Conservation (phyloP, 805 yeast genomes). For the Schizosaccharomyces cryophilus region DNA sequence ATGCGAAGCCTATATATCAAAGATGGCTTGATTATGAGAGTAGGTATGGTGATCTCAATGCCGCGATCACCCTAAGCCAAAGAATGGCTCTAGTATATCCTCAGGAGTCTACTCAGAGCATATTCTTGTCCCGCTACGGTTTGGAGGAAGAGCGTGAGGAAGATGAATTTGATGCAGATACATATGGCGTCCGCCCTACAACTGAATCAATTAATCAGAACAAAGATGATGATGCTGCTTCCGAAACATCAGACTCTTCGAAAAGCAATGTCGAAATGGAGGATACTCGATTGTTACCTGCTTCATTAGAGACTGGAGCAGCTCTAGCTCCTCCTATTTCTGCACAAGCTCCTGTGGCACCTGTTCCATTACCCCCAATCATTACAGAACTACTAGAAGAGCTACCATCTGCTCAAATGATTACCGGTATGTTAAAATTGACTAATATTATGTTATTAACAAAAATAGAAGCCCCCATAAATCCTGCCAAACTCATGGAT, state of each 20-base stretch:
- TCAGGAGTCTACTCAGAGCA: constrained; percentile 22
- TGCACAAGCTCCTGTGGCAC: not conserved
- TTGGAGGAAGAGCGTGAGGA: constrained; percentile 6
- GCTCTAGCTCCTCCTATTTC: not conserved
- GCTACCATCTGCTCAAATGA: not conserved
- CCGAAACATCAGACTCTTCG: not conserved
- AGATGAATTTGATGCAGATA: not conserved
- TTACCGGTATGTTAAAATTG: not conserved
- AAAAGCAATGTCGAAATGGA: constrained; percentile 8
- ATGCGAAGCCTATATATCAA: constrained; percentile 23
- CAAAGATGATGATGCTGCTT: not conserved
- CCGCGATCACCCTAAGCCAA: constrained; percentile 38
- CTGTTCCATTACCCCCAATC: not conserved
- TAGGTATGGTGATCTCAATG: constrained; percentile 41
- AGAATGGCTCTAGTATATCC: constrained; percentile 47
- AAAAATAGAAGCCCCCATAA: not conserved
- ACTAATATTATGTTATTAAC: not conserved
- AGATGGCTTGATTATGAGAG: constrained; percentile 45
- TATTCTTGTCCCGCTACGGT: constrained; percentile 15
- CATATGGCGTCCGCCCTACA: not conserved
- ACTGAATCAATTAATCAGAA: not conserved
- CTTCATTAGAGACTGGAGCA: not conserved
- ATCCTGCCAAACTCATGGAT: not conserved
- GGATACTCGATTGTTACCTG: constrained; percentile 1
- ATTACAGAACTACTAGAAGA: not conserved